Conservation (phyloP, 768 basidiomycete species). For the Trametes cingulata region DNA sequence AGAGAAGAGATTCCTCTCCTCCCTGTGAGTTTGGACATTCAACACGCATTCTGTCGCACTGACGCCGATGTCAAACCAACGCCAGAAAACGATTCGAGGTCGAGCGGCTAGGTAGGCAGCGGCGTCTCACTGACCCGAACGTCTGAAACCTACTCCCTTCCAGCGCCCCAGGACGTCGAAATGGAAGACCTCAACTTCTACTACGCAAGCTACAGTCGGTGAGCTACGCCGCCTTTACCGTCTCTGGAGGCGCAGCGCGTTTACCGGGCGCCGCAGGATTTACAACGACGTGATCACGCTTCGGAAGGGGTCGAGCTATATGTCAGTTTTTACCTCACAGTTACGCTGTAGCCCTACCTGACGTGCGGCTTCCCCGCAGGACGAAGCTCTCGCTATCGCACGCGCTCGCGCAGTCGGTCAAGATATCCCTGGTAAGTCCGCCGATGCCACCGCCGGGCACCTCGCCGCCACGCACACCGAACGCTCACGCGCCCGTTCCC, state of each 20-base stretch:
- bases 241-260: conserved; percentile 9
- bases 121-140: neutral
- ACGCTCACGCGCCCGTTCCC: neutral
- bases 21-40: conserved; percentile 63
- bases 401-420: conserved; percentile 94
- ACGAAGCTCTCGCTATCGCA: conserved; percentile 95
- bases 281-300: conserved; percentile 98
- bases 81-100: conserved; percentile 90
- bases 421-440: conserved; percentile 79
- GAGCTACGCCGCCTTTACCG: conserved; percentile 3
- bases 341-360: conserved; percentile 15
- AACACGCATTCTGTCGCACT: neutral
- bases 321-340: conserved; percentile 52
- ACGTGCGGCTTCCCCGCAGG: conserved; percentile 46
- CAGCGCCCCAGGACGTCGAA: conserved; percentile 86
- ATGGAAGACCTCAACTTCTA: conserved; percentile 98
- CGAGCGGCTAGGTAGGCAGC: conserved; percentile 72
- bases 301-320: conserved; percentile 92
- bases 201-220: conserved; percentile 96
- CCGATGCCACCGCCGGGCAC: neutral
- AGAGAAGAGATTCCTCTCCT: conserved; percentile 86
- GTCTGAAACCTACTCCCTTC: neutral
- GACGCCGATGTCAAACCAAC: neutral
- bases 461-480: neutral
- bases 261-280: conserved; percentile 50